Base-by-base conservation (phyloP, 345 rosid genomes). In the Clarkia xantiana region DNA sequence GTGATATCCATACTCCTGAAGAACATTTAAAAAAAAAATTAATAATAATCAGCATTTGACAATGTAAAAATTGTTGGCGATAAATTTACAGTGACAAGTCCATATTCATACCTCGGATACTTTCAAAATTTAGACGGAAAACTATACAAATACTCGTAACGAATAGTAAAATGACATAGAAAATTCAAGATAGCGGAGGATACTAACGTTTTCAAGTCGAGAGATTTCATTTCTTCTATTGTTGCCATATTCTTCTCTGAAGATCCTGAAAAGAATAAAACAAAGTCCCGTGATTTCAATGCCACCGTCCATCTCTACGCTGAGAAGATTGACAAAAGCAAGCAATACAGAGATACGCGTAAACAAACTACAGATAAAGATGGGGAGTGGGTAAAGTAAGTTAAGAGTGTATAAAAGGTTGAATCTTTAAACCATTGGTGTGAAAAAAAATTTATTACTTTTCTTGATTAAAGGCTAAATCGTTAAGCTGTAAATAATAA, bases 161-260 rank as follows among this genome's bases (percentile, higher is more conserved):
- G 38, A 34, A n/a, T n/a, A n/a, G n/a, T n/a, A 7, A 29, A 34
- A 39, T 20, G 9, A n/a, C 14, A 22, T 10, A 22, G 11, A 4
- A 7, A 38, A 48, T 6, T 48, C 2, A 25, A 48, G 52, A 17
- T n/a, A 48, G 6, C 22, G 52, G 11, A 48, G 34, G 42, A 25
- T 39, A 49, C 53, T 49, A 17, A 29, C 53, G 53, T 49, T 40
- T 34, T 49, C 9, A 49, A 49, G 20, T 49, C 53, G 6, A 49
- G 53, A 49, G 53, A 49, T 34, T 49, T 49, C 42, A 49, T 49
- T 25, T 49, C 53, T 25, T 49, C 53, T 1, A 49, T 34, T n/a
- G 40, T 29, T 17, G 41, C 25, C 19, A 15, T 15, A 15, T 49
- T 49, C 52, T 46, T 18, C 14, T 19, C 51, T 39, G 39, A 47